Base-by-base conservation (phyloP, 768 basidiomycete species). In the Tephrocybe rancida region DNA sequence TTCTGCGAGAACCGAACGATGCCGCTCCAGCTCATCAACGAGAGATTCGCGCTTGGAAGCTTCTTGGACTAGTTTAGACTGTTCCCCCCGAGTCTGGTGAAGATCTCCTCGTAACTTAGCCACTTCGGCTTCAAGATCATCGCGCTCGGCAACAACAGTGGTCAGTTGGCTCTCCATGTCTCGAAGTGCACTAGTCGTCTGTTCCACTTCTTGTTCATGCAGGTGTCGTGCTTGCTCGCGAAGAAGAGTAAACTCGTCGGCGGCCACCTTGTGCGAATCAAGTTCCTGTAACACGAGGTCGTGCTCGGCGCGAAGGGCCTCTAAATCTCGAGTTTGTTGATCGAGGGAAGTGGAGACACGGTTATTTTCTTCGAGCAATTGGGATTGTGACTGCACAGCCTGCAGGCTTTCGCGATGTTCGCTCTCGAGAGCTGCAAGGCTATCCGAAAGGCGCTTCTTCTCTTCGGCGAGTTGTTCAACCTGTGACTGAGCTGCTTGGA, bases 31-130 rank as follows among this genome's bases (percentile, higher is more conserved):
- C 63, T 95, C 90, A 19, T 81, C 78, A 9, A 82, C 83, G 32
- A 92, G 76, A 16, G 88, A 86, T 60, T 91, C 83, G 35, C 84
- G 86, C 60, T 87, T 86, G 7, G 89, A 88, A 9, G 83, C 84
- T 64, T 90, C 89, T 59, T 86, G 80, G 27, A 84, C 73, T 10
- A 90, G 79, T 63, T 80, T 79, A 3, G 80, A 77, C 60, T 87
- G 84, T 63, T 88, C 84, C 14, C 63, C 70, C 29, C 76, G 80
- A 27, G 84, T 83, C 56, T 72, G 74, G 44, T 82, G 77, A 8
- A 92, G 74, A 62, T 90, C 87, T 11, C 70, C 76, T 51, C 79
- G 79, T 45, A 89, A 75, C 58, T 70, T 70, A 26, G 74, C 78
- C 44, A 86, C 77, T 48, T 79, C 75, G 10, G 61, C 66, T 50